Percentiles rank a stretch among this genome's conserved stretches.
phyloP scores from a whole-genome alignment of 108 stramenopile genomes.

The Cylindrotheca fusiformis region DNA sequence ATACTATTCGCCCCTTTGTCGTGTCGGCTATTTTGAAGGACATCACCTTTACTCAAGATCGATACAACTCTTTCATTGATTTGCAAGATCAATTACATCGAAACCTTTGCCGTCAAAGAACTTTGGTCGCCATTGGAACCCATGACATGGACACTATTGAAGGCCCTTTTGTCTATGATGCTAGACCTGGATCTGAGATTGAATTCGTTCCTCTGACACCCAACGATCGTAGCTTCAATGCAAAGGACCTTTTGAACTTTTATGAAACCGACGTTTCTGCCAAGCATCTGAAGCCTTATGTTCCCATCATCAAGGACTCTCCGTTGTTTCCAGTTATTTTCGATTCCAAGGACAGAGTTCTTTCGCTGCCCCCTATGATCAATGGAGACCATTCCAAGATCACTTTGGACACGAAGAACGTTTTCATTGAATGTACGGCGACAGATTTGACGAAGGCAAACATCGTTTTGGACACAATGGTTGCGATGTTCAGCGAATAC shows the following conservation, averaged over 20 bases:
- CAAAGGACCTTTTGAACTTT: conserved; percentile 62
- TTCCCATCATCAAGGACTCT: conserved; percentile 92
- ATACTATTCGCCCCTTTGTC: conserved; percentile 93
- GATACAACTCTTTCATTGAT: conserved; percentile 98
- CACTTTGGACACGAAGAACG: conserved; percentile 90
- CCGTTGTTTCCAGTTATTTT: conserved; percentile 93
- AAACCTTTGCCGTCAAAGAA: conserved; percentile 97
- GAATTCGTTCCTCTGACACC: conserved; percentile 95
- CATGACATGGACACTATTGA: conserved; percentile 94
- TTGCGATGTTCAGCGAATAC: conserved; percentile 97
- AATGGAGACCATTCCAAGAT: conserved; percentile 93
- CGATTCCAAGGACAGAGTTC: conserved; percentile 80
- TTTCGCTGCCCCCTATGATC: conserved; percentile 98
- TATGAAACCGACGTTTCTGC: conserved; percentile 88
- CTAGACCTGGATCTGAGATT: conserved; percentile 80
- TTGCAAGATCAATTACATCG: conserved; percentile 99
- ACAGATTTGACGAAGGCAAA: conserved; percentile 99
- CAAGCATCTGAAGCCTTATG: conserved; percentile 98
- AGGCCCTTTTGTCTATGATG: conserved; percentile 94
- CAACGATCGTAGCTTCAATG: conserved; percentile 60
- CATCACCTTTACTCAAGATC: conserved; percentile 79
- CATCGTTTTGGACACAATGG: conserved; percentile 98
- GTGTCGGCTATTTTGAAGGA: conserved; percentile 96
- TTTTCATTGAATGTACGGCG: conserved; percentile 99
- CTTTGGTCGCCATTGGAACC: conserved; percentile 98